Evolutionary conservation across 2,329 filamentous ascomycete genomes (phyloP), one percentile per base, ranked within the genome.

Genomic region (Colletotrichum lini): DNA sequence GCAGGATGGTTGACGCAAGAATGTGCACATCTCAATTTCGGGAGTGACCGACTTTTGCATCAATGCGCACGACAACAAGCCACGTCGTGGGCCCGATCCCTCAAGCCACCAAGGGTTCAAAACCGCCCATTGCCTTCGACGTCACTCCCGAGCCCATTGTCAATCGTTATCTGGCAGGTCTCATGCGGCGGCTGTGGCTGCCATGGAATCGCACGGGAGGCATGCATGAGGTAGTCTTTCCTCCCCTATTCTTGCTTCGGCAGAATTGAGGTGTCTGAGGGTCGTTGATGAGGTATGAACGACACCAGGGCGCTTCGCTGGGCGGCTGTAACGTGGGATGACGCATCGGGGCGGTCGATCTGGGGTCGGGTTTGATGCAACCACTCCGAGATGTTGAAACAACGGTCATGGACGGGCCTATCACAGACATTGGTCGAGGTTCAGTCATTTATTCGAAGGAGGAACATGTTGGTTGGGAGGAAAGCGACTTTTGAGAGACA

Each of bases 11-110:
- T 70, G 70, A 65, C 66, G 68, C 65, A 71, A 63, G 38, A 58
- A 53, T 52, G 50, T 65, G 70, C 66, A 70, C 35, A 70, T 72
- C 66, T 52, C 42, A 70, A 70, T 72, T 38, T 72, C 59, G 60
- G 44, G 59, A 65, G 59, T 60, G 44, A 45, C 60, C 56, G 70
- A 45, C 42, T 42, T 40, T 49, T 21, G 64, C 57, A 71, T 71
- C 68, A 54, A 67, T 71, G 57, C 59, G 59, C 68, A 54, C 58
- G 58, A 47, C 35, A 62, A 13, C 16, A 58, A 68, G 53, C 53
- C 60, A 42, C 49, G 21, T 38, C 26, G 26, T 47, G 26, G 42
- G 4, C 26, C 38, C 45, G 47, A 61, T 42, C 64, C 56, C 45
- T 45, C 52, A 68, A 68, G 68, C 68, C 57, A 68, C 57, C 54